Evolutionary conservation across 129 eudicot species (phyloP), one percentile per base, ranked within the genome.

Genomic region (Escallonia rubra): DNA sequence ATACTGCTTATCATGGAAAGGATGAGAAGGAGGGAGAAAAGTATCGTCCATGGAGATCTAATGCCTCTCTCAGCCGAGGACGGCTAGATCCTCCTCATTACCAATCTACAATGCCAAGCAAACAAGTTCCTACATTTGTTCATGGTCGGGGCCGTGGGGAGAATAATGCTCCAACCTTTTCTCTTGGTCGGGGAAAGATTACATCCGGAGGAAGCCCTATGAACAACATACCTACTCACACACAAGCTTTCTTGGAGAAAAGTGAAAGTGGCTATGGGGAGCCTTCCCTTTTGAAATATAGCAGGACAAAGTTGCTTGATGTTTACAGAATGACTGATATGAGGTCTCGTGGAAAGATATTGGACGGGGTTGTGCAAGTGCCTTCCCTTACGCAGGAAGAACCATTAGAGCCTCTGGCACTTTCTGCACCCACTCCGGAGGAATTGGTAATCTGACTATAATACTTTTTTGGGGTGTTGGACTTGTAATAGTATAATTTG

Each of bases 121-220:
- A 89, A 69, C 81, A 72, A 53, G 65, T 66, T 40, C 78, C 90
- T 47, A 47, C 76, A 71, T 78, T 79, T 77, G 72, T 69, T 34
- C 95, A 84, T 80, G 90, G 94, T 5, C 78, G 94, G 69, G 97
- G 96, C n/a, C 93, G 89, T 48, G 90, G 84, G 42, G 96, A 94
- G 48, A 78, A 60, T 76, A 34, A 66, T 63, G 66, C 59, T 40
- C 49, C 81, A 12, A 83, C 82, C 4, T 89, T 84, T 64, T 79
- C 90, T 51, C 60, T 70, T 59, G 97, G 94, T 38, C 79, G 88
- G 8, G 99, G 90, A 54, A 79, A 87, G 80, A 66, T 73, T 67
- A 54, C 59, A 68, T 62, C 67, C 60, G 81, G 78, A 49, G 85
- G 85, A 63, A 81, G 69, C 71, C 53, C 77, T 38, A 56, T 69